Conservation (phyloP, 2,329 filamentous ascomycete species). For the Trichocomaceae sp. region DNA sequence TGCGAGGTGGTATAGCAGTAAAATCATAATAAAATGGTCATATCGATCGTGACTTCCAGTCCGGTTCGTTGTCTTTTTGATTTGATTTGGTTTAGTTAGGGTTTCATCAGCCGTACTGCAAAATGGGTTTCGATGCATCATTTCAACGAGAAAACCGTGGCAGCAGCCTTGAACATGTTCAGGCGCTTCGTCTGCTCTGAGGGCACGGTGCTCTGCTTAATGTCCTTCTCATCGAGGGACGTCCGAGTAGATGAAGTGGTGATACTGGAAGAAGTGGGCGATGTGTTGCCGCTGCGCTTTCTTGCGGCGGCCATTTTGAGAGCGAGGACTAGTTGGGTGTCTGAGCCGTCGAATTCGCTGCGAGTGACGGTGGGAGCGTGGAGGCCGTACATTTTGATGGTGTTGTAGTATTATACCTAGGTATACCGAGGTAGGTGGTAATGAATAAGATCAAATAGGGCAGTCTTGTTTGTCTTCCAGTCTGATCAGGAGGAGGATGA, state of each 20-base stretch:
- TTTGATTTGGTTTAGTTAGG: not conserved
- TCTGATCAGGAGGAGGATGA: not conserved
- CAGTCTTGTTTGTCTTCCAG: not conserved
- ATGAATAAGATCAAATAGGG: not conserved
- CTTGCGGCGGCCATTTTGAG: conserved; percentile 1
- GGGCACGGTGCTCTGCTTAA: not conserved
- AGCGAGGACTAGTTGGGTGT: conserved; percentile 5
- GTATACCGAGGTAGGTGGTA: not conserved
- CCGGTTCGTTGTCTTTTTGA: not conserved
- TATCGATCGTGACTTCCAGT: not conserved
- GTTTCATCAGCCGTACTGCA: not conserved
- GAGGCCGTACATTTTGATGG: conserved; percentile 11
- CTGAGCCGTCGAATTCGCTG: conserved; percentile 10
- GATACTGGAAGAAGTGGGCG: not conserved
- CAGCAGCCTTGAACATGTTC: conserved; percentile 4
- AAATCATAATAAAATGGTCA: not conserved
- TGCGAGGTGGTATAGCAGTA: conserved; percentile 4
- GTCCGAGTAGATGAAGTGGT: not conserved
- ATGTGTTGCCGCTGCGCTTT: not conserved
- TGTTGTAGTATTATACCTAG: not conserved
- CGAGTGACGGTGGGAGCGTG: conserved; percentile 2
- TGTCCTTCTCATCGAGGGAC: not conserved
- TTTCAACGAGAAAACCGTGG: conserved; percentile 1
- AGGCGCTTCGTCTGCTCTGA: conserved; percentile 3
- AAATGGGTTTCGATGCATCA: not conserved